Evolutionary conservation across 2,329 filamentous ascomycete genomes (phyloP).

Genomic region (Achaetomium macrosporum): DNA sequence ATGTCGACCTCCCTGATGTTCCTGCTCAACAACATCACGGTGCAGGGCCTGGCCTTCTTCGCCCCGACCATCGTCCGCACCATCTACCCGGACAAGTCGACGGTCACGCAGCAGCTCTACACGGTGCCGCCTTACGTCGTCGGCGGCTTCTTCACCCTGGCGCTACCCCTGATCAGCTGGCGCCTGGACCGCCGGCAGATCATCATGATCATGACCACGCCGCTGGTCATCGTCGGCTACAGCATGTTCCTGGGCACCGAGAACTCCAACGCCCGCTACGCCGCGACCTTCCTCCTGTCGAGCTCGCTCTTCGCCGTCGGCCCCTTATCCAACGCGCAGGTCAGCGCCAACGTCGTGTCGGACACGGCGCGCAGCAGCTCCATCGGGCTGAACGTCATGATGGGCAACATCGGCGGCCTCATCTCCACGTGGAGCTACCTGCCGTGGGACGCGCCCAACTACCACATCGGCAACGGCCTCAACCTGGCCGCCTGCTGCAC

Average conservation of each 20-base stretch:
- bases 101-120: slow-evolving; percentile 59
- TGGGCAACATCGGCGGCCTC: slow-evolving; percentile 27
- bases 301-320: slow-evolving; percentile 57
- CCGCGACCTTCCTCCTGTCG: slow-evolving; percentile 61
- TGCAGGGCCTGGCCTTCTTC: slow-evolving; percentile 68
- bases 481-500: slow-evolving; percentile 58
- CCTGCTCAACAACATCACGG: slow-evolving; percentile 62
- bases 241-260: slow-evolving; percentile 58
- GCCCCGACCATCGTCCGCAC: slow-evolving; percentile 63
- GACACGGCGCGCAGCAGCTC: slow-evolving; percentile 54
- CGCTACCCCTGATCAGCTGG: slow-evolving; percentile 54
- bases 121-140: slow-evolving; percentile 66
- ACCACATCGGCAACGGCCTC: slow-evolving; percentile 63
- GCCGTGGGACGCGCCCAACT: slow-evolving; percentile 57
- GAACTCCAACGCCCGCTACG: slow-evolving; percentile 52
- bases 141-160: slow-evolving; percentile 56
- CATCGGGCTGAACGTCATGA: slow-evolving; percentile 27
- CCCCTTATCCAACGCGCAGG: slow-evolving; percentile 59
- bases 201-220: slow-evolving; percentile 53
- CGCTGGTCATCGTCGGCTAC: slow-evolving; percentile 61
- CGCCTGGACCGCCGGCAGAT: slow-evolving; percentile 52
- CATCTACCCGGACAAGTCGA: slow-evolving; percentile 55
- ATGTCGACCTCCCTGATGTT: slow-evolving; percentile 50
- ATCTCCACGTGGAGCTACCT: slow-evolving; percentile 59
- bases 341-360: slow-evolving; percentile 61